Evolutionary conservation across 75 land plant genomes (phyloP), one percentile per base, ranked within the genome.

Genomic region (Chamaecyparis obtusa): DNA sequence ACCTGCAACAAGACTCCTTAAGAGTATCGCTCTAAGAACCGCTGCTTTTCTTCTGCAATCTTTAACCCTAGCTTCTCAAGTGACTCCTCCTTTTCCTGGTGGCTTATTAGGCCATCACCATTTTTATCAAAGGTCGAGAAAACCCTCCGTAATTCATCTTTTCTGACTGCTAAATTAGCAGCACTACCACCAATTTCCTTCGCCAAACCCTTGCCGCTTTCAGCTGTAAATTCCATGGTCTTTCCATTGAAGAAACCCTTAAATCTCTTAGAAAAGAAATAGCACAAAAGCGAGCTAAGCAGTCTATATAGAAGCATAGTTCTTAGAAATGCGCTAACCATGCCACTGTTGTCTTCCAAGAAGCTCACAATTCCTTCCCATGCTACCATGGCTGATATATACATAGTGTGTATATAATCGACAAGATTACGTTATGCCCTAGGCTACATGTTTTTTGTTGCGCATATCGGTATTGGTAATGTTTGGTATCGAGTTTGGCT

Each of bases 51-150:
- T 46, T 86, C 88, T 2, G 30, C 54, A 1, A 49, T 37, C 48
- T 24, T 71, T 32, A 95, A 56, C 51, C 94, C 94, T 0, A 96
- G 82, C 39, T 74, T 89, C 37, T 86, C 55, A 71, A 96, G 85
- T 0, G 95, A 94, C 41, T 92, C 93, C 33, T 49, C 86, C n/a
- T 95, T 89, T 93, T 96, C 98, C 14, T 88, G 21, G 54, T 86
- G 46, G 39, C 94, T 92, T 88, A 96, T 93, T 85, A 88, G 86
- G 16, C 97, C 98, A 77, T 96, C 98, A 13, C 91, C 90, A 89
- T 96, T 93, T 67, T 89, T 88, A 87, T 96, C 98, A 86, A 95
- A 96, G 44, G 90, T 91, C 24, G 88, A 75, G 89, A 96, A 96
- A 10, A 93, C 91, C 67, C 75, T 81, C 86, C 83, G 60, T 6